Evolutionary conservation across 2,329 filamentous ascomycete species (phyloP).

Genomic region (Hymenoscyphus infarciens): DNA sequence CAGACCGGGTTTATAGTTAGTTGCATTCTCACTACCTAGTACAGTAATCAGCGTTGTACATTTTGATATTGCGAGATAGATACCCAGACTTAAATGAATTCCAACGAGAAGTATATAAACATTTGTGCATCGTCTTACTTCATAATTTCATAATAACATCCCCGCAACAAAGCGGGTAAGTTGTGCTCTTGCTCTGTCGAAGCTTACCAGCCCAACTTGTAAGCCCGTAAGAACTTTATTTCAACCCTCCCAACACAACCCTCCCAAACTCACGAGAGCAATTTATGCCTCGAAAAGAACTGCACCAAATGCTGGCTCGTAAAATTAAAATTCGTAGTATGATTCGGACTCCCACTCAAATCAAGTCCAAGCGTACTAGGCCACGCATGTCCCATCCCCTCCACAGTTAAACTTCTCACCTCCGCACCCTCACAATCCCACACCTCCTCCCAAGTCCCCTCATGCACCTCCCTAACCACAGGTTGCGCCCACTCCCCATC

Average conservation of each 20-base stretch:
- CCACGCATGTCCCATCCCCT: conserved; percentile 18
- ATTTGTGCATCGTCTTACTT: background rate
- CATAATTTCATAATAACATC: background rate
- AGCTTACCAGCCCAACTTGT: no score
- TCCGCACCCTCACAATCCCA: conserved; percentile 16
- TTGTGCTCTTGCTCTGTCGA: no score
- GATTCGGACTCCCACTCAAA: conserved; percentile 11
- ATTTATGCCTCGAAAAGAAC: conserved; percentile 12
- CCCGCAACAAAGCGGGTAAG: no score
- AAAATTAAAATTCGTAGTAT: conserved; percentile 15
- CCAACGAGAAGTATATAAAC: background rate
- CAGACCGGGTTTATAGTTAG: background rate
- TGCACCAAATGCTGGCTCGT: conserved; percentile 14
- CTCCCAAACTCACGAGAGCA: background rate
- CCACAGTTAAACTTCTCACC: conserved; percentile 13
- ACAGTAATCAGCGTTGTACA: background rate
- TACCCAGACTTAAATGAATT: background rate
- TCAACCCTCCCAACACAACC: no score
- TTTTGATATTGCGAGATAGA: background rate
- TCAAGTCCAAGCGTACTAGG: conserved; percentile 11
- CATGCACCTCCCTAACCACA: conserved; percentile 9
- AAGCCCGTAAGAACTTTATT: no score
- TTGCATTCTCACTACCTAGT: conserved; percentile 7
- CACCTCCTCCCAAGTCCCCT: conserved; percentile 13
- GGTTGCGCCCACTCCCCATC: conserved; percentile 7